Percentiles rank a stretch among this genome's conserved stretches.
phyloP scores from a whole-genome alignment of 371 early-diverging fungal species.

The Apophysomyces trapeziformis region DNA sequence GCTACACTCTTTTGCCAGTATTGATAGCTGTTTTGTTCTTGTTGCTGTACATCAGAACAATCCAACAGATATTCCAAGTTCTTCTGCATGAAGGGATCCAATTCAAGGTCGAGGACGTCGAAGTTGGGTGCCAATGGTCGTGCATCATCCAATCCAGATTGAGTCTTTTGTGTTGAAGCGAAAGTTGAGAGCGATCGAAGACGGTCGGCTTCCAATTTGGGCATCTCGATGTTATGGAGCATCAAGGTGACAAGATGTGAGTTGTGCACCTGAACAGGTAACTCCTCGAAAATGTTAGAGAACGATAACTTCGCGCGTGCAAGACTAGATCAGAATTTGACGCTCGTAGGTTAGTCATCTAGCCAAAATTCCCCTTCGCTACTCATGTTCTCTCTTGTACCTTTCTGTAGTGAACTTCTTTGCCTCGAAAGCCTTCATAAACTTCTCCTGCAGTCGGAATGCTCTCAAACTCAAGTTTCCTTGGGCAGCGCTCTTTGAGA shows the following conservation, averaged over 20 bases:
- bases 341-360: neutral
- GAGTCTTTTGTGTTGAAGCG: constrained; percentile 43
- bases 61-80: constrained; percentile 89
- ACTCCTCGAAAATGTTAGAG: constrained; percentile 86
- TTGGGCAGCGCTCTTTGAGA: constrained; percentile 76
- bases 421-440: constrained; percentile 83
- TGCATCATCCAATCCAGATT: constrained; percentile 44
- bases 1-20: constrained; percentile 92
- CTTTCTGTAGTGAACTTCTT: constrained; percentile 88
- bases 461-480: constrained; percentile 90
- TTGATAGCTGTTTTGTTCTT: constrained; percentile 91
- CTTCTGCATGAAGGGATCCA: constrained; percentile 84
- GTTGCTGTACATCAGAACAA: constrained; percentile 87
- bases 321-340: constrained; percentile 40
- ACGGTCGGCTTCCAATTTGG: constrained; percentile 47
- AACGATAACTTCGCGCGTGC: constrained; percentile 80
- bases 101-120: constrained; percentile 80
- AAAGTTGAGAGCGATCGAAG: constrained; percentile 52
- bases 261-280: constrained; percentile 87
- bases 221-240: constrained; percentile 79
- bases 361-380: neutral
- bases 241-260: constrained; percentile 82
- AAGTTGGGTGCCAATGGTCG: constrained; percentile 82
- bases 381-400: constrained; percentile 28
- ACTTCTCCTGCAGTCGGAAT: constrained; percentile 83